A percentile compares a stretch with the other conserved stretches of the same genome.
Conservation (phyloP, 2,329 filamentous ascomycete genomes). For the Colletotrichum graminicola region DNA sequence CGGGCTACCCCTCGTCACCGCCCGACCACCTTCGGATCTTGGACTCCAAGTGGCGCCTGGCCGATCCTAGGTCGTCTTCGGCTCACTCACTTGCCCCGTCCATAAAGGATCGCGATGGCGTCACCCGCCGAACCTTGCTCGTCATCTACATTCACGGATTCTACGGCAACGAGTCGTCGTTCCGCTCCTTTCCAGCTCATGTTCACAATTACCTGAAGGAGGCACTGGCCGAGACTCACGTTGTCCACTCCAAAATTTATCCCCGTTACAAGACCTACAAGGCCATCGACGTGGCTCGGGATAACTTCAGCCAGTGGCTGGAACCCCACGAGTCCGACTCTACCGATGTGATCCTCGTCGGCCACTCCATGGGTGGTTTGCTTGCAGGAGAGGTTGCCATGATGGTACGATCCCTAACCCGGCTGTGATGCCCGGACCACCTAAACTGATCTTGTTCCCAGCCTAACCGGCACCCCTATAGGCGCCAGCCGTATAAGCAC, state of each 20-base stretch:
- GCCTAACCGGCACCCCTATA: slow-evolving; percentile 52
- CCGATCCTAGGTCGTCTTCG: slow-evolving; percentile 64
- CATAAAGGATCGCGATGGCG: slow-evolving; percentile 41
- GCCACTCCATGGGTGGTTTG: slow-evolving; percentile 92
- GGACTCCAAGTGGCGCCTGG: slow-evolving; percentile 43
- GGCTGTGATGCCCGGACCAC: not conserved
- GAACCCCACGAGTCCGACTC: slow-evolving; percentile 78
- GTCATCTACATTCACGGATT: slow-evolving; percentile 92
- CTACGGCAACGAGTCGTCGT: slow-evolving; percentile 88
- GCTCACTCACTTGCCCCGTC: slow-evolving; percentile 52
- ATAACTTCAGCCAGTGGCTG: slow-evolving; percentile 88
- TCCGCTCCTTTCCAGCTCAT: slow-evolving; percentile 88
- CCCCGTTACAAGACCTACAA: slow-evolving; percentile 83
- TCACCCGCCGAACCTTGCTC: slow-evolving; percentile 70
- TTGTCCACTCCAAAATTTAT: slow-evolving; percentile 89
- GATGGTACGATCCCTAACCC: slow-evolving; percentile 57
- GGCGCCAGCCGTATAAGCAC: slow-evolving; percentile 70
- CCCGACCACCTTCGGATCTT: slow-evolving; percentile 7
- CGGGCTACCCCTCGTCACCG: slow-evolving; percentile 7
- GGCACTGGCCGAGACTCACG: slow-evolving; percentile 77
- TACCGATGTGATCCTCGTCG: slow-evolving; percentile 85
- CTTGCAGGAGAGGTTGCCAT: slow-evolving; percentile 84
- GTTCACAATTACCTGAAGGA: slow-evolving; percentile 80
- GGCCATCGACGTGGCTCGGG: slow-evolving; percentile 77
- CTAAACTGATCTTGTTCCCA: slow-evolving; percentile 40